Base-by-base conservation (phyloP, 129 eudicot genomes). In the Erigeron canadensis region DNA sequence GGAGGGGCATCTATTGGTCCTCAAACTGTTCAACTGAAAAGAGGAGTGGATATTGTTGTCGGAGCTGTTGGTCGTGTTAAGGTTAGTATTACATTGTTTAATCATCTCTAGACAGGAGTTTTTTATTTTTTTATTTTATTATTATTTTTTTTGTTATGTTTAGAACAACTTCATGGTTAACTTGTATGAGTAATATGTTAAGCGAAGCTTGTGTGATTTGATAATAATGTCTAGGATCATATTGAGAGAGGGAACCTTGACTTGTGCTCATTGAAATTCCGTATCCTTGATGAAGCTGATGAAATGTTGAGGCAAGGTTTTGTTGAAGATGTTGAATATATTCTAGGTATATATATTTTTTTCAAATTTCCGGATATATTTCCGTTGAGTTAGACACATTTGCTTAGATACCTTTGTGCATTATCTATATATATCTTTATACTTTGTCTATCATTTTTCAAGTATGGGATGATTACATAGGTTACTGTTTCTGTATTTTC, bases 241-340 rank as follows among this genome's bases (percentile, higher is more conserved):
- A 68, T 95, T 9, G 96, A 87, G 74, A 86, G 88, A 71, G 97
- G 97, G 12, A 81, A 82, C 69, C 78, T 95, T 77, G 90, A 95
- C 77, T 80, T 95, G 15, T 78, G 91, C 65, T 82, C 91, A 13
- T 73, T 95, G 75, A 89, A 85, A 63, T 95, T 95, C 54, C 94
- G 99, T 37, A 96, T 95, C 51, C 97, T 95, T 45, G 99, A 95
- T 69, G 99, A 95, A 81, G 96, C 97, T 65, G 99, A 95, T 84
- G 99, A 95, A 81, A 95, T 95, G 99, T 73, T 95, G 75, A 88
- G 85, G 62, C 90, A 90, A 83, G 99, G 99, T 64, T 95, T 95
- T 74, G 99, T 95, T 79, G 99, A 95, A 61, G 99, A 95, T 68
- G 99, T 95, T 76, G 99, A 95, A 76, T 84, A 90, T 28, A 95